These are phyloP conservation scores for Fusarium miscanthi DNA, from an alignment of 2,329 filamentous ascomycete genomes.

Conservation along the genomic window DNA sequence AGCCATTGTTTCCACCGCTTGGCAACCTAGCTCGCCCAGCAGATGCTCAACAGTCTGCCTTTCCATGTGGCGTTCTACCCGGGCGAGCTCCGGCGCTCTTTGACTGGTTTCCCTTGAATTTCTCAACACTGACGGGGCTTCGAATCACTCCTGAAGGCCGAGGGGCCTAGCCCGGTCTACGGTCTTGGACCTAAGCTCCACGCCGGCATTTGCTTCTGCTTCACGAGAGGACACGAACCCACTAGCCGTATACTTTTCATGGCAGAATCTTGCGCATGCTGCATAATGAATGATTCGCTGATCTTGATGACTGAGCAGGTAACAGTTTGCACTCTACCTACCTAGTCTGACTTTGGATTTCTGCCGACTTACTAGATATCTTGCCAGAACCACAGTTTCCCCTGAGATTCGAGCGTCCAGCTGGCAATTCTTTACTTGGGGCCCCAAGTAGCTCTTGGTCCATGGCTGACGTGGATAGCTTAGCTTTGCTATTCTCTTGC, in stretches of 20 bases:
- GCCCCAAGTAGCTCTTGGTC: background rate
- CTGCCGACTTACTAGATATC: background rate
- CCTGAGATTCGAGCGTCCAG: background rate
- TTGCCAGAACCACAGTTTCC: background rate
- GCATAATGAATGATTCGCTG: background rate
- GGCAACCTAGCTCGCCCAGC: background rate
- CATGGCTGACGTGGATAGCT: background rate
- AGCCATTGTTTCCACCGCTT: background rate
- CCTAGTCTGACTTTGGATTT: background rate
- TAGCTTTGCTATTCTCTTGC: background rate
- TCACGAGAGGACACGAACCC: background rate
- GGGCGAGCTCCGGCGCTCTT: conserved; percentile 25
- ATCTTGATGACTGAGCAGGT: background rate
- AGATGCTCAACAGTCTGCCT: conserved; percentile 11
- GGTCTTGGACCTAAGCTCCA: conserved; percentile 13
- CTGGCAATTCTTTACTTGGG: background rate
- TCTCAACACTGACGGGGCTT: conserved; percentile 17
- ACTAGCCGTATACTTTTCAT: background rate
- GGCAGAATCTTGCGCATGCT: background rate
- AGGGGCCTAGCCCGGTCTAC: conserved; percentile 42
- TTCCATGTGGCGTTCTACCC: conserved; percentile 27
- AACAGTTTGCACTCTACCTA: background rate
- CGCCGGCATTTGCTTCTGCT: background rate
- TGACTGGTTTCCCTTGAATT: conserved; percentile 20
- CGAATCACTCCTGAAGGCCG: conserved; percentile 36